These are phyloP conservation scores for Ceratobasidium sp. DNA, from an alignment of 1,284 basidiomycete genomes.

Conservation along the genomic window DNA sequence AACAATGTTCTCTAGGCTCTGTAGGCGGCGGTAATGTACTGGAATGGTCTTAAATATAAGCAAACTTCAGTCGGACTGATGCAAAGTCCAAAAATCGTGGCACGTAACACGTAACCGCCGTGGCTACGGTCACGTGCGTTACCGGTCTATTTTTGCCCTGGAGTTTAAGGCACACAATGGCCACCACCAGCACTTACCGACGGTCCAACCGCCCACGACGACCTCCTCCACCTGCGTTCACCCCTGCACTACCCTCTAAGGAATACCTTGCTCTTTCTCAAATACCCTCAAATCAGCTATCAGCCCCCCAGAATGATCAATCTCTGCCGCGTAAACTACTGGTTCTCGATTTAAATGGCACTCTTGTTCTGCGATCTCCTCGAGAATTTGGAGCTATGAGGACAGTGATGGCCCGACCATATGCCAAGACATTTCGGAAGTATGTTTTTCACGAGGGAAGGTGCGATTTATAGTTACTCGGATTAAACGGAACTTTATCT, in stretches of 20 bases:
- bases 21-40: not conserved
- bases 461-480: not conserved
- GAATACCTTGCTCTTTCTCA: slow-evolving; percentile 61
- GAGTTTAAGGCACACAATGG: slow-evolving; percentile 3
- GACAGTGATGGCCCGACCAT: slow-evolving; percentile 69
- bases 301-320: slow-evolving; percentile 56
- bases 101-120: not conserved
- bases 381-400: slow-evolving; percentile 54
- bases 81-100: not conserved
- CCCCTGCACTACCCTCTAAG: slow-evolving; percentile 54
- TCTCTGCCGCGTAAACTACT: slow-evolving; percentile 72
- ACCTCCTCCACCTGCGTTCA: slow-evolving; percentile 10
- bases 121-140: slow-evolving; percentile 1
- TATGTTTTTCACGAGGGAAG: slow-evolving; percentile 70
- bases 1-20: too few species aligned
- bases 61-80: not conserved
- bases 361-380: slow-evolving; percentile 76
- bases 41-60: not conserved
- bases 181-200: slow-evolving; percentile 21
- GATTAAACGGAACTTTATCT: not conserved
- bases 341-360: slow-evolving; percentile 86
- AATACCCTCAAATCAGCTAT: slow-evolving; percentile 54
- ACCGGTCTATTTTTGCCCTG: not conserved
- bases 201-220: not conserved
- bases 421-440: slow-evolving; percentile 71